Conservation (phyloP, 2,329 filamentous ascomycete species). For the Venturia pyrina region DNA sequence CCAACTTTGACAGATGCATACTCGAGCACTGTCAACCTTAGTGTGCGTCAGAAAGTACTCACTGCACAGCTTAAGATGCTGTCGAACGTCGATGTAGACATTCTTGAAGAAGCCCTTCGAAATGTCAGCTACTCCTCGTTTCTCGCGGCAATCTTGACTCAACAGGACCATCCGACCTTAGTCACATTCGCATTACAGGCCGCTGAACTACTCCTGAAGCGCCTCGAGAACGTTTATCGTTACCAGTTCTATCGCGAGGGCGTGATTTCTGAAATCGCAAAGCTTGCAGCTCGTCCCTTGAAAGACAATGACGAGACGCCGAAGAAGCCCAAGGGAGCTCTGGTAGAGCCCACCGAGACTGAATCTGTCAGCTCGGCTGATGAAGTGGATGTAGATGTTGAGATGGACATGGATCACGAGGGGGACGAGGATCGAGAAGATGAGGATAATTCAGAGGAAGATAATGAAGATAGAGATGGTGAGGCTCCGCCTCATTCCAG, state of each 20-base stretch:
- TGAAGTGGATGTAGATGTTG: constrained; percentile 2
- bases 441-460: constrained; percentile 32
- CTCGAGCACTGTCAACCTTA: constrained; percentile 92
- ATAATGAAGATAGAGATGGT: constrained; percentile 40
- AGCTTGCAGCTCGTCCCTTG: constrained; percentile 51
- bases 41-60: constrained; percentile 88
- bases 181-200: constrained; percentile 83
- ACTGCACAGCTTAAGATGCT: constrained; percentile 97
- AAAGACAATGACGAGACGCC: constrained; percentile 21
- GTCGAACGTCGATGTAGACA: constrained; percentile 77
- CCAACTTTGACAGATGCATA: constrained; percentile 94
- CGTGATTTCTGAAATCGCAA: constrained; percentile 82
- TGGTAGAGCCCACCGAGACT: not conserved
- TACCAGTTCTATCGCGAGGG: constrained; percentile 97
- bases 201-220: constrained; percentile 74
- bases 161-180: constrained; percentile 82
- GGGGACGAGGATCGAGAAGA: constrained; percentile 45
- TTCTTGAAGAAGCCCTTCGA: constrained; percentile 75
- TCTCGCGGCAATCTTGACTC: constrained; percentile 85
- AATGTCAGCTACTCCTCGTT: constrained; percentile 93
- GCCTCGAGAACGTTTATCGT: constrained; percentile 78
- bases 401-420: constrained; percentile 30
- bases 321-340: constrained; percentile 14
- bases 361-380: not conserved
- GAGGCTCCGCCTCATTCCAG: constrained; percentile 37